A percentile compares a stretch with the other conserved stretches of the same genome.
phyloP scores from a whole-genome alignment of 805 yeast species.

The Schwanniomyces vanrijiae region DNA sequence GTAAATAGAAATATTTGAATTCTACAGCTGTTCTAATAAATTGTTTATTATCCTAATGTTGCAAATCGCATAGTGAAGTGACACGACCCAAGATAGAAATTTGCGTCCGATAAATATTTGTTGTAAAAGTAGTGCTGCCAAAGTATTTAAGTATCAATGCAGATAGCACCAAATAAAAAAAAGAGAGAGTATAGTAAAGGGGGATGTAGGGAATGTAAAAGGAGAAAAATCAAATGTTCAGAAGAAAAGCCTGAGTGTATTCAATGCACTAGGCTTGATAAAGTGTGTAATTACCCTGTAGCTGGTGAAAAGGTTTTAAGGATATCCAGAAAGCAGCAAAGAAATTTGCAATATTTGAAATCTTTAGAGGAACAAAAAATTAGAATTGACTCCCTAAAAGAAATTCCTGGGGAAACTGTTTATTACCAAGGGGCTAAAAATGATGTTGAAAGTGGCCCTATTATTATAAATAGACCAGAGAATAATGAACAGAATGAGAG shows the following conservation, averaged over 20 bases:
- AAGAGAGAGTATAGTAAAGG: slow-evolving; percentile 26
- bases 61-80: no score
- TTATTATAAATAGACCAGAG: not conserved
- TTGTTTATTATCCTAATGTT: no score
- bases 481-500: not conserved
- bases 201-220: slow-evolving; percentile 44
- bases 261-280: slow-evolving; percentile 31
- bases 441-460: not conserved
- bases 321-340: slow-evolving; percentile 13
- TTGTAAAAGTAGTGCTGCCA: not conserved
- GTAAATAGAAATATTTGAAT: no score
- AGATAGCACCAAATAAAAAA: not conserved
- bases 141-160: not conserved
- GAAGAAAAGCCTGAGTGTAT: slow-evolving; percentile 35
- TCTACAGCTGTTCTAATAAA: no score
- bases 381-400: no score
- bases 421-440: not conserved
- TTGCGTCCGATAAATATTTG: not conserved
- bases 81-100: no score
- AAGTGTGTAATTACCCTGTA: slow-evolving; percentile 27
- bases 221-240: slow-evolving; percentile 43
- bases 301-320: slow-evolving; percentile 27
- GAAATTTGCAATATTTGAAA: not conserved
- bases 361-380: no score
- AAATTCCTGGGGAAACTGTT: slow-evolving; percentile 1